Base-by-base conservation (phyloP, 108 stramenopile genomes). In the Skeletonema potamos region DNA sequence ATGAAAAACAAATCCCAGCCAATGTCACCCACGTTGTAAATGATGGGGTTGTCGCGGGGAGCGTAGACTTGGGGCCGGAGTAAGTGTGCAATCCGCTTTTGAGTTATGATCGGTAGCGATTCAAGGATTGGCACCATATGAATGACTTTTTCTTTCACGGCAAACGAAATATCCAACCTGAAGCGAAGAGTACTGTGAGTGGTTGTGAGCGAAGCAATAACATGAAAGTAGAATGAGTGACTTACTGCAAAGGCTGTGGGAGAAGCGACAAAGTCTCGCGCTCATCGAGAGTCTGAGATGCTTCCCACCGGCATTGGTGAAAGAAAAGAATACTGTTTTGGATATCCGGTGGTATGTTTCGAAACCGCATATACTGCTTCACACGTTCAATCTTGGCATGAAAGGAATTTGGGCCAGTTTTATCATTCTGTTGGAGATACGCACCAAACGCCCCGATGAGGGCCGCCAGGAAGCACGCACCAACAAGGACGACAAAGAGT, bases 1-100 rank as follows among this genome's bases (percentile, higher is more conserved):
- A 87, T 75, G 48, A 87, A 84, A 58, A 75, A 83, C 26, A 87
- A 58, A 46, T 85, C 79, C 72, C 73, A 82, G 6, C 86, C 86
- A 6, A 85, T 66, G 58, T 87, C 84, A 24, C 86, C 86, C 11
- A 66, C 79, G 15, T 44, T 57, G 75, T 87, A 87, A 64, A 87
- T 72, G 22, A 58, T 46, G 6, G 58, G 27, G 30, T 59, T 30
- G 58, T 41, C 36, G 12, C 70, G 17, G 0, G 58, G 57, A 18
- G 72, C 36, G 27, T 68, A 82, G 6, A 65, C 62, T 63, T 87
- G 86, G 3, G 55, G 48, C 39, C 13, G 28, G 28, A 84, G 64
- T 24, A 58, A 65, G 70, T 75, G 59, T 27, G 77, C 77, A 22
- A 85, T 29, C 13, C 86, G 72, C 54, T 75, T 74, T 68, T 76